Evolutionary conservation across 2,329 filamentous ascomycete genomes (phyloP), one percentile per base, ranked within the genome.

Genomic region (Trichoderma simmonsii): DNA sequence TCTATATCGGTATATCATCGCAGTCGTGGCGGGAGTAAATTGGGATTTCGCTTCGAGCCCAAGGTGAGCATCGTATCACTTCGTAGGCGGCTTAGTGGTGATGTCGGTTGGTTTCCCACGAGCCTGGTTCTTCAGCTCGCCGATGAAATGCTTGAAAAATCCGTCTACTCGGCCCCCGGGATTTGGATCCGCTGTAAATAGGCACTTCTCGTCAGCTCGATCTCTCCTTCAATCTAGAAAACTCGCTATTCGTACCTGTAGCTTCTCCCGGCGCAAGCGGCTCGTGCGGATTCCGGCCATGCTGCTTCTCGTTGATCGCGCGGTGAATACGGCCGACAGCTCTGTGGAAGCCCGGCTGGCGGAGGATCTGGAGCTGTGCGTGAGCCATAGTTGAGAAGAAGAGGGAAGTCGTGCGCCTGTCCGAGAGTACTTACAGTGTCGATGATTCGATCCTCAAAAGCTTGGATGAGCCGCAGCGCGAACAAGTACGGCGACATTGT

Each of bases 291-390:
- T 86, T 81, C 28, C 85, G 83, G 11, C 87, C 87, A 73, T 88
- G 74, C 59, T 82, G 81, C 21, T 79, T 77, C 73, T 88, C 85
- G 75, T 89, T 79, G 48, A 89, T 82, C 4, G 78, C 80, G 15
- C 83, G 82, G 72, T 89, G 86, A 39, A 89, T 85, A n/a, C 83
- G 81, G 8, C 85, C 84, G 51, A 89, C 87, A 4, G 82, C 83
- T 73, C 83, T 83, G 73, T 88, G 86, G 76, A 88, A 89, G 9
- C 81, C 79, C 1, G 86, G 86, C 18, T 82, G 86, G 28, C 82
- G 81, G 18, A 89, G 84, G 70, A 88, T 85, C 84, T 87, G 57
- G 4, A 24, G 36, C 5, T 18, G 1, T 4, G 69, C 74, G 66
- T 75, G 74, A 62, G 68, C 74, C 59, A 60, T 26, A 8, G 15